Percentiles rank a stretch among this genome's conserved stretches.
Conservation (phyloP, 1,139 yeast species). For the Hemisphaericaspora subhashii region DNA sequence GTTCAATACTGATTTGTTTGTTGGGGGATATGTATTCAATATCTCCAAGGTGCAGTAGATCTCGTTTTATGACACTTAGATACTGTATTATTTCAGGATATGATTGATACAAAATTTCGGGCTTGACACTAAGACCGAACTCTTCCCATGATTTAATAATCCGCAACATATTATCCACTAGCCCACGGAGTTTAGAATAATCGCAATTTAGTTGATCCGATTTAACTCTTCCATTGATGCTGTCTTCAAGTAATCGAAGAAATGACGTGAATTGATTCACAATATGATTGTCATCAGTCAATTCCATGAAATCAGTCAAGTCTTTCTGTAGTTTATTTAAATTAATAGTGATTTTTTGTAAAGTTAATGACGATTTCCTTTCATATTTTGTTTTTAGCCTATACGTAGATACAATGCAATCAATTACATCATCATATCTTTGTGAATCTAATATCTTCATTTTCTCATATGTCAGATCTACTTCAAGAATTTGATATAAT, state of each 20-base stretch:
- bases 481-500: constrained; percentile 57
- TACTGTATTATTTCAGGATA: constrained; percentile 17
- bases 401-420: constrained; percentile 10
- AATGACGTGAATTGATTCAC: constrained; percentile 1
- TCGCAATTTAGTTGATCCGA: background rate
- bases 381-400: constrained; percentile 33
- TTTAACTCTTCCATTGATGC: background rate
- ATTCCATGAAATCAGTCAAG: background rate
- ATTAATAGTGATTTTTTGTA: background rate
- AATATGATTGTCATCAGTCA: background rate
- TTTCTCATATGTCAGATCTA: constrained; percentile 16
- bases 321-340: background rate
- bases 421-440: constrained; percentile 16
- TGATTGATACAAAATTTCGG: constrained; percentile 21
- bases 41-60: constrained; percentile 12
- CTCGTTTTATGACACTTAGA: constrained; percentile 4
- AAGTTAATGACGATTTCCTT: constrained; percentile 21
- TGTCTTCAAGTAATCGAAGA: background rate
- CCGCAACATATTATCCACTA: background rate
- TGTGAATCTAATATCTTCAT: constrained; percentile 2
- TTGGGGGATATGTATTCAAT: constrained; percentile 18
- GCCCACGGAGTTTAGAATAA: background rate
- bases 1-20: constrained; percentile 16
- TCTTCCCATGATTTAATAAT: constrained; percentile 7
- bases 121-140: constrained; percentile 13